Evolutionary conservation across 1,139 yeast species (phyloP).

Genomic region (Lizanozyma gosingica): DNA sequence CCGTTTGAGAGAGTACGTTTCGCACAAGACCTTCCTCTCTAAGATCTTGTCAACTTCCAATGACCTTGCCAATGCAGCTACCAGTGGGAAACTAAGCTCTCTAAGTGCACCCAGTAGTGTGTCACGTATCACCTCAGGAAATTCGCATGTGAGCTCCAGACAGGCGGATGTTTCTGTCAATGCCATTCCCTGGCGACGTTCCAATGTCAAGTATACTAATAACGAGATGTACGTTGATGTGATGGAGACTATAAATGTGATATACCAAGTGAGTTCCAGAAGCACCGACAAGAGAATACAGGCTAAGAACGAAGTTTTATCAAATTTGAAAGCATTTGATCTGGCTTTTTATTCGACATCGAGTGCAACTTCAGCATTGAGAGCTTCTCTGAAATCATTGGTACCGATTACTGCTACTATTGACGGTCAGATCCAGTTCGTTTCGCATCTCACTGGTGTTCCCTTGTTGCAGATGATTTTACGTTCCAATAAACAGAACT

Average conservation of each 20-base stretch:
- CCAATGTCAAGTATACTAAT: conserved; percentile 55
- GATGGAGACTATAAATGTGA: conserved; percentile 47
- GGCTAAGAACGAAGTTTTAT: conserved; percentile 2
- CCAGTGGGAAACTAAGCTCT: conserved; percentile 9
- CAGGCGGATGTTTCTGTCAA: conserved; percentile 3
- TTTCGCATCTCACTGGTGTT: conserved; percentile 63
- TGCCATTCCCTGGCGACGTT: conserved; percentile 63
- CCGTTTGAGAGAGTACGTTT: conserved; percentile 60
- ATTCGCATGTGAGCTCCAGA: conserved; percentile 1
- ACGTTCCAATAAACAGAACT: conserved; percentile 31
- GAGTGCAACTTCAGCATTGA: background rate
- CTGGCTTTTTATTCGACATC: conserved; percentile 30
- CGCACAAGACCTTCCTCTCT: conserved; percentile 39
- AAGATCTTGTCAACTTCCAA: conserved; percentile 28
- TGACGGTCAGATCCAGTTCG: conserved; percentile 54
- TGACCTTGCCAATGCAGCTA: conserved; percentile 20
- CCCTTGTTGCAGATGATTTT: conserved; percentile 61
- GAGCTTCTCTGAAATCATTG: conserved; percentile 9
- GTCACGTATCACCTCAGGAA: background rate
- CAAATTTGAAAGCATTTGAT: conserved; percentile 12
- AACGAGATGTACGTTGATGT: conserved; percentile 81
- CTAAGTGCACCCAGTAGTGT: background rate
- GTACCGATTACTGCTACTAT: conserved; percentile 51
- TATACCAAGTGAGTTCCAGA: conserved; percentile 13
- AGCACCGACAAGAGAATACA: conserved; percentile 11